Percentiles rank a stretch among this genome's conserved stretches.
phyloP scores from a whole-genome alignment of 2,329 filamentous ascomycete genomes.

The Pyrenochaeta sp. region DNA sequence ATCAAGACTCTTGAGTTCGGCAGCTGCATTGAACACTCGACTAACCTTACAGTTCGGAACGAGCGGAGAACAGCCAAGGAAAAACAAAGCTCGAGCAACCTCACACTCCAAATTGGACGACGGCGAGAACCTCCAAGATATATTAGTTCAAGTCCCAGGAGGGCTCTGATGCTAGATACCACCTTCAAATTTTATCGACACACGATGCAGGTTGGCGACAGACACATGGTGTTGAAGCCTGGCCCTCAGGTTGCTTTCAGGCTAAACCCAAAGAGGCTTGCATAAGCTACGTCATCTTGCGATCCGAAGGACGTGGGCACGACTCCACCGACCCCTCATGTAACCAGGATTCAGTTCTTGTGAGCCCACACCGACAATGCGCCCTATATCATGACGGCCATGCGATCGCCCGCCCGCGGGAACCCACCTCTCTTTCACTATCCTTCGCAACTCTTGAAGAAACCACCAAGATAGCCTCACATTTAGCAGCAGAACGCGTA shows the following conservation, averaged over 20 bases:
- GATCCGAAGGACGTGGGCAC: constrained; percentile 15
- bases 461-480: neutral
- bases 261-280: constrained; percentile 10
- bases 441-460: neutral
- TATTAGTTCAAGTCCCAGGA: no score
- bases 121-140: no score
- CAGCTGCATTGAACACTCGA: no score
- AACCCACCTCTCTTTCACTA: neutral
- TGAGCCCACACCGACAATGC: constrained; percentile 24
- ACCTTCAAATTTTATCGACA: no score
- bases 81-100: no score
- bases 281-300: constrained; percentile 5
- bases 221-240: neutral
- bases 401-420: constrained; percentile 15
- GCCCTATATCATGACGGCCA: constrained; percentile 13
- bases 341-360: constrained; percentile 28
- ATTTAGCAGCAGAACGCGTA: neutral
- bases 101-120: no score
- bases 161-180: no score
- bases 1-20: no score
- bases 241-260: neutral
- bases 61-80: no score
- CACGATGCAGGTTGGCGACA: neutral
- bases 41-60: no score
- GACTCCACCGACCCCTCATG: constrained; percentile 23